phyloP scores from a whole-genome alignment of 2,329 filamentous ascomycete species.

The Cladosporium sp. region DNA sequence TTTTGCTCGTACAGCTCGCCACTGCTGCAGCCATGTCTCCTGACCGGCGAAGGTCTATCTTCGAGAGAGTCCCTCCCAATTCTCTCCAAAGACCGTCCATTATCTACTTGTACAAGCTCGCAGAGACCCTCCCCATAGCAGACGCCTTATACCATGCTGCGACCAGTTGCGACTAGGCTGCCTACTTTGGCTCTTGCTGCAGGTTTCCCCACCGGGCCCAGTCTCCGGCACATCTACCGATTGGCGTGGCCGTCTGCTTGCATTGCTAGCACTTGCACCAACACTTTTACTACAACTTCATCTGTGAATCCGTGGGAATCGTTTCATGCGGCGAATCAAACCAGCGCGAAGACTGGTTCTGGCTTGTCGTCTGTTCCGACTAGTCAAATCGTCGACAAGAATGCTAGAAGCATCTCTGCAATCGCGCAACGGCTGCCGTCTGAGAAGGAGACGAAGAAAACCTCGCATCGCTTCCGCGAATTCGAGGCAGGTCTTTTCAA shows the following conservation, averaged over 20 bases:
- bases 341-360: background rate
- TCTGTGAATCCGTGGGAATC: background rate
- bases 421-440: conserved; percentile 18
- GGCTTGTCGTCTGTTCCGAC: background rate
- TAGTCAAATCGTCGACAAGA: background rate
- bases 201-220: background rate
- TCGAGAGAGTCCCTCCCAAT: background rate
- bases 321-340: background rate
- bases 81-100: background rate
- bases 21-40: background rate
- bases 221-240: background rate
- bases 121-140: background rate
- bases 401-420: conserved; percentile 10
- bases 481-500: conserved; percentile 18
- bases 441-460: conserved; percentile 8
- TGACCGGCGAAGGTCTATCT: background rate
- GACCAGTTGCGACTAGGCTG: background rate
- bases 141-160: background rate
- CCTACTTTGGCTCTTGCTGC: background rate
- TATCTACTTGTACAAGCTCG: background rate
- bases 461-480: conserved; percentile 19
- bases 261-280: conserved; percentile 1
- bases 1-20: background rate
- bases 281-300: background rate
- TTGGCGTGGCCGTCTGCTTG: conserved; percentile 3